Base-by-base conservation (phyloP, 306 rosid species). In the Lupinus albus region DNA sequence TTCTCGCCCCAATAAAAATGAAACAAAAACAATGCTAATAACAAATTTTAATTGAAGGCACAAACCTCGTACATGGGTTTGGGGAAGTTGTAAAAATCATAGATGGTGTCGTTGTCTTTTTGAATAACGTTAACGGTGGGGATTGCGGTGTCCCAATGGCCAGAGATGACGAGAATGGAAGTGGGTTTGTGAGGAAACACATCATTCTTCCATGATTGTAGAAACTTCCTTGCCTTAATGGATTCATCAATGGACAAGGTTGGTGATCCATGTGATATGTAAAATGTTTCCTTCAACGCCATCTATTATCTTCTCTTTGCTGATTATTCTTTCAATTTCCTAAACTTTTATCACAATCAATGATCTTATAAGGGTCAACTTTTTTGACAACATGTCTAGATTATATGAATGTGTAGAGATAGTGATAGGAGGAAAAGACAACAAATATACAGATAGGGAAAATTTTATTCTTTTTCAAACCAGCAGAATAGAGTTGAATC, bases 41-140 rank as follows among this genome's bases (percentile, higher is more conserved):
- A n/a, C n/a, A n/a, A n/a, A n/a, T n/a, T n/a, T n/a, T n/a, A n/a
- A n/a, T n/a, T n/a, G n/a, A n/a, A n/a, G n/a, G 30, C 30, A 4
- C 30, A 25, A 54, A 88, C 91, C 94, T 89, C 44, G 79, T 92
- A 89, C 92, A 89, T 78, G 25, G 72, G 47, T 38, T 78, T 51
- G 45, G 96, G 91, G 65, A 92, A 92, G 78, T 77, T 76, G 49
- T 87, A 87, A 78, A 89, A 92, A 48, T 92, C 98, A 61, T 92
- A 49, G 74, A 92, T 92, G 80, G 91, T 89, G 4, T 81, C 82
- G 71, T 84, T 74, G 32, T 20, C 72, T 25, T 20, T 42, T 4
- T 74, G 69, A 7, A 86, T 59, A 53, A 84, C 74, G 67, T 80
- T 86, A 63, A 84, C 89, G 47, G 91, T 38, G 35, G 95, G 90